Base-by-base conservation (phyloP, 345 rosid species). In the Populus pruinosa region DNA sequence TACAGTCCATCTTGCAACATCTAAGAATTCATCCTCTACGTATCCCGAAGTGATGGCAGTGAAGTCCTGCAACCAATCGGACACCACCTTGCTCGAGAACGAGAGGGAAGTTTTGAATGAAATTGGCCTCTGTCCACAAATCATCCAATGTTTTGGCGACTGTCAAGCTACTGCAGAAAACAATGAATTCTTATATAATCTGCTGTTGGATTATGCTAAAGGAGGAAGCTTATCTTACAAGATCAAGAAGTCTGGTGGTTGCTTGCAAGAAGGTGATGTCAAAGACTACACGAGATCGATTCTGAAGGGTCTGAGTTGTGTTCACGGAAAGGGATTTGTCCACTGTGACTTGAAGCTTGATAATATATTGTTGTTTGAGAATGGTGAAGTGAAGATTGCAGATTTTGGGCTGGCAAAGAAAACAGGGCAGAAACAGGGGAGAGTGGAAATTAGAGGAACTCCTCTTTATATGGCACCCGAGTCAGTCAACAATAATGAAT, bases 381-480 rank as follows among this genome's bases (percentile, higher is more conserved):
- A 71, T 50, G 85, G 85, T 0, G 85, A 71, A 39, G 70, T 75
- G 5, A 82, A 82, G 76, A 82, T 82, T 43, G 85, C 82, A 4
- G 85, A 82, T 23, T 82, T 82, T 38, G 85, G 85, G 59, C 43
- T 82, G 49, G 75, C 85, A 4, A 82, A 71, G 61, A 78, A 62
- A 61, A 17, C 71, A 31, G 85, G 78, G 70, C 59, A 67, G 47
- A 77, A 75, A 74, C 74, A 49, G 47, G 68, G 73, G 23, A 74
- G 75, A 23, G 4, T 36, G 4, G 77, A 70, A 49, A 50, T 85
- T 47, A 77, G 86, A 2, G 88, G 88, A 18, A 85, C 88, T 27
- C 88, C 86, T 20, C 53, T 82, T n/a, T 80, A 77, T 33, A 85
- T 82, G 81, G 67, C 88, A 0, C 88, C 84, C 11, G 88, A 85